These are phyloP conservation scores for Chlamydomonas reinhardtii DNA, from an alignment of 163 green algal genomes.

Conservation along the genomic window DNA sequence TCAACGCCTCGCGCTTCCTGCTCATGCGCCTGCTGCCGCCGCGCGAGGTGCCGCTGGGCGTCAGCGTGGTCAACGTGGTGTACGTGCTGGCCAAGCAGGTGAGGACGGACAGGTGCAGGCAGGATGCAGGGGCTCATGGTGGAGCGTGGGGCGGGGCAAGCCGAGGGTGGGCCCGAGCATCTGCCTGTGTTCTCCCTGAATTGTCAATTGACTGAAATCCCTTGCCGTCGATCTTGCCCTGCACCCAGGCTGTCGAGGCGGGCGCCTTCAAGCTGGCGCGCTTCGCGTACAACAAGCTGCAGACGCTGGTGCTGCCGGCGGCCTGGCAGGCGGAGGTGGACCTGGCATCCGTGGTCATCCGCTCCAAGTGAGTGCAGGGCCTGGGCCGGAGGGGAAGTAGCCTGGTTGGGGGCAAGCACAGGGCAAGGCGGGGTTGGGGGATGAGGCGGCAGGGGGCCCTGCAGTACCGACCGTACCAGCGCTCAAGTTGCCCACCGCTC, in stretches of 20 bases:
- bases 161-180: too few relatives aligned
- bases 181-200: too few relatives aligned
- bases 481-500: background rate
- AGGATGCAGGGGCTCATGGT: background rate
- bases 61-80: slow-evolving; percentile 70
- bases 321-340: slow-evolving; percentile 78
- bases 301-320: slow-evolving; percentile 70
- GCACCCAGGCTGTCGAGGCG: slow-evolving; percentile 58
- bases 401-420: background rate
- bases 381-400: too few relatives aligned
- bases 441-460: too few relatives aligned
- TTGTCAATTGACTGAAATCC: too few relatives aligned
- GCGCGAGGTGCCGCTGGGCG: slow-evolving; percentile 66
- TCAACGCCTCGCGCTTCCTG: slow-evolving; percentile 81
- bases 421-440: too few relatives aligned
- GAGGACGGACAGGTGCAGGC: background rate
- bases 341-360: slow-evolving; percentile 68
- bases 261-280: slow-evolving; percentile 85
- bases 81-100: slow-evolving; percentile 71
- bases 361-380: slow-evolving; percentile 39
- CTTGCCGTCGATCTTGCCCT: background rate
- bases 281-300: slow-evolving; percentile 82
- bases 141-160: too few relatives aligned
- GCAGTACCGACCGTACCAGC: too few relatives aligned
- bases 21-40: slow-evolving; percentile 68